Evolutionary conservation across 1,139 yeast species (phyloP), one percentile per base, ranked within the genome.

Genomic region (Pichia sp.): DNA sequence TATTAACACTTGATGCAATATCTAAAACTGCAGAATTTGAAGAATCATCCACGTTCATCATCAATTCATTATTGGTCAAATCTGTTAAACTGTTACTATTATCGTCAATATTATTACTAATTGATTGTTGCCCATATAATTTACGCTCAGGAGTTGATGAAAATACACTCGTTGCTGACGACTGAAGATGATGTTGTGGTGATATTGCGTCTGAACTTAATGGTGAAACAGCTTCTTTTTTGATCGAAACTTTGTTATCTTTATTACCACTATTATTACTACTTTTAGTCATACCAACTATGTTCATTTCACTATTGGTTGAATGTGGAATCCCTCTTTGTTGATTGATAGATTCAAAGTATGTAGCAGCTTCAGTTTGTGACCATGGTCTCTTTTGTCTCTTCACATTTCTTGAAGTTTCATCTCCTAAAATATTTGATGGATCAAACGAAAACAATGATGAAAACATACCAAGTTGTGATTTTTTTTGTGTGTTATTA

Each of bases 301-400:
- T 22, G 9, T 5, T 6, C 4, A 9, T 5, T 22, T 39, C 29
- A 39, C 7, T 45, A 9, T 29, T 6, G 10, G 8, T 18, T 28
- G 29, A 16, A 18, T 14, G 22, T 6, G 28, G 39, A 16, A 51
- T 47, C 31, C 52, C 49, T 39, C 64, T 54, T 46, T 63, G 67
- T 42, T 63, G 67, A 16, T 58, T 53, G 14, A 62, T 58, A 42
- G 62, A 56, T 33, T 61, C 67, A 42, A 55, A 59, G 45, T 62
- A 64, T 2, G 62, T 61, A n/a, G 57, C 55, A 46, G 46, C 52
- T 49, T 61, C 65, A 9, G 57, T 50, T 5, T 68, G 68, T 6
- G 68, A 63, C 62, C 66, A 63, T 5, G 61, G 66, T 59, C 75
- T 69, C 56, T 73, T 73, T 57, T 63, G 67, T 28, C 77, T 66